These are phyloP conservation scores for Trichosporon sp. DNA, from an alignment of 1,284 basidiomycete genomes.

Conservation along the genomic window DNA sequence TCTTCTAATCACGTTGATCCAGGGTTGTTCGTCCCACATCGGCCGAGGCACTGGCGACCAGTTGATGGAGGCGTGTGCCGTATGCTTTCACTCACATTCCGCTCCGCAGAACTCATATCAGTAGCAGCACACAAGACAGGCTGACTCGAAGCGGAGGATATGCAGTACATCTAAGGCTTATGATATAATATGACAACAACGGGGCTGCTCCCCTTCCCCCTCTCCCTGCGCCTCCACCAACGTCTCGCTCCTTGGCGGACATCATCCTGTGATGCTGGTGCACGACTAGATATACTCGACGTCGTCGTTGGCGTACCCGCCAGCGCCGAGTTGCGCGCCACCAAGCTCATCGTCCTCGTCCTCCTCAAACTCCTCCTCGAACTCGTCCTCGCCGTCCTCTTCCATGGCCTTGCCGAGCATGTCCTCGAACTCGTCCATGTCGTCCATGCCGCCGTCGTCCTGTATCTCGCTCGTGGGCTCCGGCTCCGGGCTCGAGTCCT, in stretches of 20 bases:
- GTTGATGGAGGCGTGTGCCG: no score
- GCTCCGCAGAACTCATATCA: no score
- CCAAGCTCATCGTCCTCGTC: constrained; percentile 46
- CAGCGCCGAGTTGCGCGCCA: constrained; percentile 36
- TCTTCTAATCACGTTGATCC: no score
- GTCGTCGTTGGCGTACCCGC: constrained; percentile 22
- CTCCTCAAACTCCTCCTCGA: constrained; percentile 43
- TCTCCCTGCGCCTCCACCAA: neutral
- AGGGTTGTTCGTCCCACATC: no score
- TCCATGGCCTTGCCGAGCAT: constrained; percentile 47
- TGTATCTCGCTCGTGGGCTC: constrained; percentile 12
- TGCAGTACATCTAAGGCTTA: neutral
- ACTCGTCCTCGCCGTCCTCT: constrained; percentile 40
- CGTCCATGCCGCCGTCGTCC: constrained; percentile 32
- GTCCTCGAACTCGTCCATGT: constrained; percentile 50
- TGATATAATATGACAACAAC: constrained; percentile 16
- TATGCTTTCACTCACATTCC: no score
- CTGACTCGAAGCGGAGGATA: neutral
- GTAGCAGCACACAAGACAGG: no score
- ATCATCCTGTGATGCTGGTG: neutral
- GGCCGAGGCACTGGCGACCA: no score
- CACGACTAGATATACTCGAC: constrained; percentile 31
- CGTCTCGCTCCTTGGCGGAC: no score
- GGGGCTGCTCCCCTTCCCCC: neutral
- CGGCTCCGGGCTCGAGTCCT: constrained; percentile 50